Base-by-base conservation (phyloP, 352 stramenopile genomes). In the Pythium volutum region DNA sequence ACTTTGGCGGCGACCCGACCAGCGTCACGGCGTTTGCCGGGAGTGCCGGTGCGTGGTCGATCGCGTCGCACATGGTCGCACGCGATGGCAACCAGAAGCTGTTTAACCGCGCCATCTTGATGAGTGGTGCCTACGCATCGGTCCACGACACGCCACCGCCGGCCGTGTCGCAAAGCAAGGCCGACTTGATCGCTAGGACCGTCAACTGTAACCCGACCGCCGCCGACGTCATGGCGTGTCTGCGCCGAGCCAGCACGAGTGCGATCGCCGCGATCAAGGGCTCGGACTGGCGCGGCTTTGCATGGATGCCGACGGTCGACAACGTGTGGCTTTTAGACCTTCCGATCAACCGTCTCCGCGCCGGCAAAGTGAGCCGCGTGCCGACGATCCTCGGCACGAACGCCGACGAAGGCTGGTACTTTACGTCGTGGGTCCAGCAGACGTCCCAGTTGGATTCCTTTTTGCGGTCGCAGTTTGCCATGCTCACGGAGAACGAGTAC, bases 1-100 rank as follows among this genome's bases (percentile, higher is more conserved):
- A 69, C 3, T 79, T 74, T 18, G 71, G 71, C 5, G 71, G 71
- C 56, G 67, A 79, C 68, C 62, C 71, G 22, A 23, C 65, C 41
- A 65, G 74, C 39, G 47, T 78, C 2, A 78, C 71, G 4, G 71
- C 68, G 1, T 29, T 74, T 15, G 68, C 68, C 10, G 56, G 56
- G 20, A 63, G 56, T 25, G 56, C 56, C 36, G 56, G 56, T 33
- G 33, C 56, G 23, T 43, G 42, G 18, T 50, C 48, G 56, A 41
- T 63, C 46, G 23, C 45, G 56, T 16, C 38, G 56, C 46, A 3
- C 56, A 45, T 42, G n/a, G n/a, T n/a, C n/a, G n/a, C 56, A 8
- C 25, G 48, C 20, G 25, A 29, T 16, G 56, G 56, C 20, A 56
- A 56, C 22, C 56, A 63, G 36, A 41, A 31, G 56, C 14, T 56